Base-by-base conservation (phyloP, 2,329 filamentous ascomycete genomes). In the Zasmidium cellare region DNA sequence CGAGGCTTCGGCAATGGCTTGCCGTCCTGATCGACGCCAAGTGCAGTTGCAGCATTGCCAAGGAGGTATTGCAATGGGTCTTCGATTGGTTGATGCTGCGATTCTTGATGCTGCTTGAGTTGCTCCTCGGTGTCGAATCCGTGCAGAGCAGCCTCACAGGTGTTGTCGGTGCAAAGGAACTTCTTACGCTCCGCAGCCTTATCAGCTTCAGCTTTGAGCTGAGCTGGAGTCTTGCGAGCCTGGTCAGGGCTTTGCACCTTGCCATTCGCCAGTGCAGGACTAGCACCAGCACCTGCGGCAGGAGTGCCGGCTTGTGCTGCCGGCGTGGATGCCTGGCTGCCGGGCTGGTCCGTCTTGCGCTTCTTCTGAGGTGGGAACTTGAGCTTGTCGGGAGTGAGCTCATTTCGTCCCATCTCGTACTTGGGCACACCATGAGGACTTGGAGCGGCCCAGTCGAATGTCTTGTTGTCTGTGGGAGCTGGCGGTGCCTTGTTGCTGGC, bases 281-380 rank as follows among this genome's bases (percentile, higher is more conserved):
- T 79, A 20, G 63, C 65, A 41, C 35, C 35, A 3, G 71, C 67
- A 46, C 70, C 72, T 7, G 72, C 66, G 44, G 67, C 73, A 24
- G 77, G 76, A 11, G 69, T 72, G 19, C 58, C 65, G 3, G 61
- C 62, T 47, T 69, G 65, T 11, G 63, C 69, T n/a, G 66, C 71
- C 16, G 74, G 74, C 2, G 78, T 79, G 3, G 76, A 76, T 1
- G 69, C 72, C 45, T 75, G 71, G 56, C 74, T 79, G 28, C 68
- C 72, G 5, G 67, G 53, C 22, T 69, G 67, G 38, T 75, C 75
- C 31, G 75, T 70, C 74, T 83, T 85, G 53, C 79, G 77, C 66
- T 79, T 82, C 75, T 86, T 87, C 56, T 77, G 76, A 2, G 80
- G 77, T 18, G 84, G 84, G 22, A 87, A 71, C 48, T 84, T 81